phyloP scores from a whole-genome alignment of 164 flowering plant genomes.

The Vitis riparia region DNA sequence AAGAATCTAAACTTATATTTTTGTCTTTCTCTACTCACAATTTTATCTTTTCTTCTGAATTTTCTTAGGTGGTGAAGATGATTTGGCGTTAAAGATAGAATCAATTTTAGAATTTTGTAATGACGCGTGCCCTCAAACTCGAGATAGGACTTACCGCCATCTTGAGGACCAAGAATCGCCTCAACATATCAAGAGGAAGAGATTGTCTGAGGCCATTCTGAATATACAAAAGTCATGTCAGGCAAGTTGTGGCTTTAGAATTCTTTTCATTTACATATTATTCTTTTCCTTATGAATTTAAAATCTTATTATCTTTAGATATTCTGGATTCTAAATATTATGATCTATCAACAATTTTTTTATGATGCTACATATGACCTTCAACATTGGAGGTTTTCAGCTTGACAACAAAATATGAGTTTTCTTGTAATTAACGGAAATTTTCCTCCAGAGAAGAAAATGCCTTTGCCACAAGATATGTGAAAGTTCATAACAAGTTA shows the following conservation, averaged over 20 bases:
- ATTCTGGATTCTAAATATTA: neutral
- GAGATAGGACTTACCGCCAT: slow-evolving; percentile 10
- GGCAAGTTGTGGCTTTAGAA: slow-evolving; percentile 23
- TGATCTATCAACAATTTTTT: too few relatives aligned
- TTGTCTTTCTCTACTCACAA: too few relatives aligned
- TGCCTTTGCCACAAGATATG: too few relatives aligned
- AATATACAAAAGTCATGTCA: slow-evolving; percentile 37
- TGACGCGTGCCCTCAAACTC: slow-evolving; percentile 15
- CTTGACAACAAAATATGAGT: too few relatives aligned
- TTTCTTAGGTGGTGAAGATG: slow-evolving; percentile 30
- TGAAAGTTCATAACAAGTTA: too few relatives aligned
- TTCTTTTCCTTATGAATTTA: neutral
- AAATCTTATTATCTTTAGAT: neutral
- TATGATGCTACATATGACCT: too few relatives aligned
- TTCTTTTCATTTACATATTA: neutral
- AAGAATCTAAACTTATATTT: too few relatives aligned
- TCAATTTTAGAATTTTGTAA: slow-evolving; percentile 43
- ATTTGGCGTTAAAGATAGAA: slow-evolving; percentile 40
- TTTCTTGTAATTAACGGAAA: too few relatives aligned
- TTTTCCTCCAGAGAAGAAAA: too few relatives aligned
- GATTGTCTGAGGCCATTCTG: slow-evolving; percentile 39
- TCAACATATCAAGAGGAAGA: slow-evolving; percentile 32
- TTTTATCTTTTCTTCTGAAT: neutral
- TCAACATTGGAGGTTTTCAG: too few relatives aligned
- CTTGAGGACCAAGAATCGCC: slow-evolving; percentile 20